Evolutionary conservation across 306 rosid genomes (phyloP), one percentile per base, ranked within the genome.

Genomic region (Prunus davidiana): DNA sequence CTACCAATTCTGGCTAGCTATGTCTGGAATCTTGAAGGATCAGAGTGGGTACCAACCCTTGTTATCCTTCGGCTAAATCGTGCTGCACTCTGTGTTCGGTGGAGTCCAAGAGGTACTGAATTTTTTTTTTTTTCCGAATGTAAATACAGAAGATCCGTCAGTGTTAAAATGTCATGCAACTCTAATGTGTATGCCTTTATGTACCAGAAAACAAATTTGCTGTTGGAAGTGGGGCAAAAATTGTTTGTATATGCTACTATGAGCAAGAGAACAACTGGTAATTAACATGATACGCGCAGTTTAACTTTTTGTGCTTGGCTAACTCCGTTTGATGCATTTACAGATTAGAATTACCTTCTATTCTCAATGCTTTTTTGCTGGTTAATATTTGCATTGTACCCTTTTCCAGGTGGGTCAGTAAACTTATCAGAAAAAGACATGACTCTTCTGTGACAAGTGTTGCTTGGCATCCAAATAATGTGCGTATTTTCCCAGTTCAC

Each of bases 391-490:
- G n/a, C 11, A 19, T 67, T 30, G 19, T 79, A 30, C 73, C 56
- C 55, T 78, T 84, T 73, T 77, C 78, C 90, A 95, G 99, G 99
- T 95, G 99, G 99, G 93, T 95, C 80, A 92, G 99, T 90, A 95
- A 95, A 86, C 93, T 92, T 80, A 88, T 95, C 83, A 88, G 97
- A 83, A 95, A 91, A 89, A 82, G 91, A 56, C 99, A 92, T 6
- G 90, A 91, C 38, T 95, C 99, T 82, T 95, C 97, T 43, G 97
- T 95, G 82, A 95, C 97, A 30, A 84, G 87, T 80, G 97, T 95
- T 63, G 93, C 97, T 81, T 95, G 99, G 97, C 97, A 95, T 87
- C 97, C 99, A 10, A 67, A 92, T 83, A 95, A 95, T 89, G 99
- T 93, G 69, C 7, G 93, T 71, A 68, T 68, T 68, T 75, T 77